Evolutionary conservation across 192 early-diverging fungal species (phyloP), one percentile per base, ranked within the genome.

Genomic region (Backusella liffmaniae): DNA sequence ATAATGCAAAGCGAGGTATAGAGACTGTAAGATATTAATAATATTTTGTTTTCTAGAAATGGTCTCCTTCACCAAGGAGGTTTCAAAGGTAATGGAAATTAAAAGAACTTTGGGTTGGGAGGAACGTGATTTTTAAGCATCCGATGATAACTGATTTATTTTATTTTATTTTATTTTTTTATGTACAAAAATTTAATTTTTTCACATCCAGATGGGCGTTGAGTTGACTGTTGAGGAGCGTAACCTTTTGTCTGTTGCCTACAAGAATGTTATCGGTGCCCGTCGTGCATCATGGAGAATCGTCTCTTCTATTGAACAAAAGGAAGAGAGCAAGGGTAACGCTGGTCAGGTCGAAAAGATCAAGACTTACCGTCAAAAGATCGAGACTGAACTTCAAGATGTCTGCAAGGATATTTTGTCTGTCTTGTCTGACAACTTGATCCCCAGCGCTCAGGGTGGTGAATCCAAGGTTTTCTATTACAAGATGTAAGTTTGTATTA

Each of bases 381-480:
- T 99, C 75, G 98, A 99, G 88, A 78, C 82, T 59, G 96, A 99
- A 90, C 96, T 99, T 77, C 84, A 91, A 75, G 93, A 96, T 70
- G 95, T 98, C 72, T 99, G 98, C 92, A 85, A 91, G 66, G 98
- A 99, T 86, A 97, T 99, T 76, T 91, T 99, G 36, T 76, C 85
- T 34, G 98, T 99, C 51, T 88, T 99, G 67, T 90, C 92, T 77
- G 90, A 97, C 32, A 90, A 97, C 87, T 86, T 98, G 76, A 95
- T 99, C 78, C 94, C 94, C 78, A 86, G 90, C 76, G 95, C 96
- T 73, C 93, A 93, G 83, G 91, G 94, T 86, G 93, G 95, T 80
- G 98, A 99, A 90, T 98, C 98, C 81, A 97, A 96, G 89, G 96
- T 99, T 82, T 99, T 99, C 89, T 99, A 98, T 90, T 97, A 94